These are phyloP conservation scores for Wickerhamiella spandovensis DNA, from an alignment of 805 yeast genomes.

Conservation along the genomic window DNA sequence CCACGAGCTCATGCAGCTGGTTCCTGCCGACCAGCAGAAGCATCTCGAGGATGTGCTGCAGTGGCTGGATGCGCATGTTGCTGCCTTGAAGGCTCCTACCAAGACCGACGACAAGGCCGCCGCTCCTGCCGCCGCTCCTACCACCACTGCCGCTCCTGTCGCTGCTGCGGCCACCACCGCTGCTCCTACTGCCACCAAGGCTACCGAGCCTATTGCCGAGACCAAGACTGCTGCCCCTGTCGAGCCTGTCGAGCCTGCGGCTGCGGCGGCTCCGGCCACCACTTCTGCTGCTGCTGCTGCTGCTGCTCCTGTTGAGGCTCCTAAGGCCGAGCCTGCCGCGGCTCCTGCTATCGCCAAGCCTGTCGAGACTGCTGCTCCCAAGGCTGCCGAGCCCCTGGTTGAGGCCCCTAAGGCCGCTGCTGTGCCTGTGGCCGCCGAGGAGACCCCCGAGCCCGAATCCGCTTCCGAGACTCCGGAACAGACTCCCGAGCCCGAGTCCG, in stretches of 20 bases:
- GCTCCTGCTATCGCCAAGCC: background rate
- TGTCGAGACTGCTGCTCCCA: background rate
- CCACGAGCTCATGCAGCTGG: slow-evolving; percentile 17
- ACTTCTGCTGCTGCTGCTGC: background rate
- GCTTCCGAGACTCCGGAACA: too few relatives aligned
- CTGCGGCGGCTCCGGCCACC: background rate
- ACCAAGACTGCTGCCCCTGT: background rate
- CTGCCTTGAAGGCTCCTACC: background rate
- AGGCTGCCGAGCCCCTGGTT: background rate
- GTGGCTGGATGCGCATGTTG: slow-evolving; percentile 14
- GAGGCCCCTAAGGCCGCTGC: background rate
- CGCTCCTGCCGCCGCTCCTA: background rate
- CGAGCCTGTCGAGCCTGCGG: background rate
- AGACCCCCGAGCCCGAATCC: too few relatives aligned
- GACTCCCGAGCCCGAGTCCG: background rate
- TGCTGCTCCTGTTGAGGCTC: background rate
- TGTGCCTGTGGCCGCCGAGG: too few relatives aligned
- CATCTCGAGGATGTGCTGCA: slow-evolving; percentile 8
- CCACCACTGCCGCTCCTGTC: background rate
- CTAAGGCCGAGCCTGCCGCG: background rate
- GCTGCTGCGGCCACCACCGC: background rate
- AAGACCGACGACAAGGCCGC: background rate
- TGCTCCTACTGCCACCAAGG: background rate
- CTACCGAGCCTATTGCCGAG: background rate
- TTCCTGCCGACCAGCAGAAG: slow-evolving; percentile 8